phyloP scores from a whole-genome alignment of 1,284 basidiomycete species.

The Golubevia sp. region DNA sequence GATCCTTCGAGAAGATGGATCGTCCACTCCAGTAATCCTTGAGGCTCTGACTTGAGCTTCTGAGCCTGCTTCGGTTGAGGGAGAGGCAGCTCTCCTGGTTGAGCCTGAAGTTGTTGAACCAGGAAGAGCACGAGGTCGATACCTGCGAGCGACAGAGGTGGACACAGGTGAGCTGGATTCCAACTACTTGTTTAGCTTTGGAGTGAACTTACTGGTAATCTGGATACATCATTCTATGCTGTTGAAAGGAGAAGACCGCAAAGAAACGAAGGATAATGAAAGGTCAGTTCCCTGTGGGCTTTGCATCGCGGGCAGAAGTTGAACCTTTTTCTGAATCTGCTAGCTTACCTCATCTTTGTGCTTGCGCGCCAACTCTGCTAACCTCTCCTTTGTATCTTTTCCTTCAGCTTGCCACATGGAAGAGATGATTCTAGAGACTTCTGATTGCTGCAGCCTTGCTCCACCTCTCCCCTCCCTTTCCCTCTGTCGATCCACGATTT shows the following conservation, averaged over 20 bases:
- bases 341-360: conserved; percentile 68
- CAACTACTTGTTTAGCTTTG: too few species aligned
- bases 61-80: neutral
- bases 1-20: too few species aligned
- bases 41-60: neutral
- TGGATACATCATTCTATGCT: too few species aligned
- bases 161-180: neutral
- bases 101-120: too few species aligned
- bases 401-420: conserved; percentile 73
- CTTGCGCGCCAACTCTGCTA: conserved; percentile 72
- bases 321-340: neutral
- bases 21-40: neutral
- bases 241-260: too few species aligned
- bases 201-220: neutral
- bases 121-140: neutral
- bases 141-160: neutral
- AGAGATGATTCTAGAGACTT: conserved; percentile 74
- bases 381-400: conserved; percentile 67
- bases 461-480: conserved; percentile 51
- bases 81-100: too few species aligned
- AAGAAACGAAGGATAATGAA: too few species aligned
- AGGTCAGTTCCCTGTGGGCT: too few species aligned
- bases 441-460: conserved; percentile 69
- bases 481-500: conserved; percentile 62
- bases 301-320: neutral